Percentiles rank a stretch among this genome's conserved stretches.
Evolutionary conservation across 23 red algal genomes (phyloP).

Genomic region (Gracilaria gracilis): DNA sequence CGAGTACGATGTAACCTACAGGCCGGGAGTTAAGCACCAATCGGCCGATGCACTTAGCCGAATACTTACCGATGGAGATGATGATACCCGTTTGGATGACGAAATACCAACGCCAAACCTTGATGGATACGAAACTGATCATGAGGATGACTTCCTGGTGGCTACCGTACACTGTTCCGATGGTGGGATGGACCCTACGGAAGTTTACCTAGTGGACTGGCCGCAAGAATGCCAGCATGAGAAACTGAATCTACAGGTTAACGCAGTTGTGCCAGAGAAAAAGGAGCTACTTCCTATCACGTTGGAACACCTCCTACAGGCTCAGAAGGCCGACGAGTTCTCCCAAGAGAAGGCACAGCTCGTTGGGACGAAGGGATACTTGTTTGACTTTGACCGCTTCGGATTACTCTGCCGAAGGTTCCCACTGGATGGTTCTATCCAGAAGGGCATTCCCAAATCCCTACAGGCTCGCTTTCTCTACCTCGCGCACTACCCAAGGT

Average conservation of each 20-base stretch:
- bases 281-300: neutral
- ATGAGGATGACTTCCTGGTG: neutral
- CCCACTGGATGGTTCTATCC: neutral
- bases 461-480: no score
- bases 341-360: neutral
- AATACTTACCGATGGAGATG: constrained; percentile 1
- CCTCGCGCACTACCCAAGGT: no score
- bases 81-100: constrained; percentile 19
- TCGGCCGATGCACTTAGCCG: constrained; percentile 5
- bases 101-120: neutral
- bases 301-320: neutral
- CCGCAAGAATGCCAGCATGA: neutral
- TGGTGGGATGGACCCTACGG: neutral
- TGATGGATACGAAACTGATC: no score
- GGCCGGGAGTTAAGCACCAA: constrained; percentile 20
- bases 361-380: neutral
- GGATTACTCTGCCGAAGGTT: neutral
- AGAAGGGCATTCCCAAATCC: constrained; percentile 3
- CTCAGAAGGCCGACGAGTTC: neutral
- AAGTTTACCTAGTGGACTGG: neutral
- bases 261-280: neutral
- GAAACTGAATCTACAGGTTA: neutral
- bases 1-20: constrained; percentile 1
- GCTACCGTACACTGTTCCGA: neutral
- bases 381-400: constrained; percentile 5